Conservation (phyloP, 352 stramenopile species). For the Globisporangium orthogonon region DNA sequence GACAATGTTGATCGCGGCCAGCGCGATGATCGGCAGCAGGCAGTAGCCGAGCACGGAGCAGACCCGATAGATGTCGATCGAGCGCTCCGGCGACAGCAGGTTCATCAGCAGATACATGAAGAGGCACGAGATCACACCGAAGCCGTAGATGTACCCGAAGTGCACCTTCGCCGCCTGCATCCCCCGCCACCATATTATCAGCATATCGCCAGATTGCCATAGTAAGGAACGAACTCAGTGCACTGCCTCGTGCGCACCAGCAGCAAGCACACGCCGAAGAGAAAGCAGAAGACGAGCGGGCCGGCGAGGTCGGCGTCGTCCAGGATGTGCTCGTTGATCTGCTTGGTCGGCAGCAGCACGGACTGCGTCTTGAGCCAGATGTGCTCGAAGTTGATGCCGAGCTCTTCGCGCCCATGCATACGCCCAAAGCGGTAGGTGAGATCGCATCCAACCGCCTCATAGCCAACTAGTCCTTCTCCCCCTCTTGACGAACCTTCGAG, state of each 20-base stretch:
- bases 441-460: too few species aligned
- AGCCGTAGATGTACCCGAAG: slow-evolving; percentile 99
- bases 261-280: slow-evolving; percentile 93
- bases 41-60: slow-evolving; percentile 97
- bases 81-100: slow-evolving; percentile 84
- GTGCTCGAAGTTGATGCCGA: slow-evolving; percentile 97
- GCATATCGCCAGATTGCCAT: not conserved
- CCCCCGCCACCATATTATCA: not conserved
- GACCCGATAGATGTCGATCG: slow-evolving; percentile 92
- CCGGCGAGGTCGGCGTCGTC: slow-evolving; percentile 93
- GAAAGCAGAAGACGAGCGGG: slow-evolving; percentile 92
- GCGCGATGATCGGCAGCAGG: slow-evolving; percentile 93
- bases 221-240: not conserved
- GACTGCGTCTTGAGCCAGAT: slow-evolving; percentile 96
- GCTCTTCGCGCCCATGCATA: slow-evolving; percentile 41
- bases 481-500: slow-evolving; percentile 74
- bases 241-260: slow-evolving; percentile 34
- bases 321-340: slow-evolving; percentile 86
- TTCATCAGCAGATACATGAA: slow-evolving; percentile 96
- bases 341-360: slow-evolving; percentile 91
- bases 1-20: slow-evolving; percentile 92
- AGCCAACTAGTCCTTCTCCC: too few species aligned
- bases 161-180: slow-evolving; percentile 89
- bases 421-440: too few species aligned
- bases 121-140: slow-evolving; percentile 95